These are phyloP conservation scores for Saposhnikovia divaricata DNA, from an alignment of 129 eudicot species.

Conservation along the genomic window DNA sequence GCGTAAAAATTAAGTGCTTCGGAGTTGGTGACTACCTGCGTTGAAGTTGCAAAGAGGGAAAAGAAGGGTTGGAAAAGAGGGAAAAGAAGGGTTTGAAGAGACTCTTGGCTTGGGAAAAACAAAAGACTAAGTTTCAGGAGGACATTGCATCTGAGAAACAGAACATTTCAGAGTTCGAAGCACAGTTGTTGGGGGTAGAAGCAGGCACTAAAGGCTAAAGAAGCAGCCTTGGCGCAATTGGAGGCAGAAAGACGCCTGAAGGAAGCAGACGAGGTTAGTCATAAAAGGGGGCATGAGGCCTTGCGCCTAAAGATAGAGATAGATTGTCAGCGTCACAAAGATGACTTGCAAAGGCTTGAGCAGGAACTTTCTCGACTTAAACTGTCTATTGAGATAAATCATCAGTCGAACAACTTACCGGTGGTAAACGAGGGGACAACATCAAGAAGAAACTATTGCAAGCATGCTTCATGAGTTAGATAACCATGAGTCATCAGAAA, in stretches of 20 bases:
- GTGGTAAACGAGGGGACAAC: constrained; percentile 25
- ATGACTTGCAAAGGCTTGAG: constrained; percentile 87
- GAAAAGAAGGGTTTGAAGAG: constrained; percentile 53
- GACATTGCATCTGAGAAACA: constrained; percentile 74
- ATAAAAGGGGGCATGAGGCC: constrained; percentile 78
- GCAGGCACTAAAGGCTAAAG: constrained; percentile 72
- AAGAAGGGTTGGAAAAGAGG: constrained; percentile 78
- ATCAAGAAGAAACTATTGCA: constrained; percentile 47
- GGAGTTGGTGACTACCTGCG: constrained; percentile 67
- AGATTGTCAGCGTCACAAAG: constrained; percentile 96
- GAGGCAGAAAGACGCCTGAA: constrained; percentile 83
- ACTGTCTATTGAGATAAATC: constrained; percentile 31
- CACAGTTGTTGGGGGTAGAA: constrained; percentile 50
- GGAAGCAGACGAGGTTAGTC: constrained; percentile 67
- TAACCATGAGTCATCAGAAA: constrained; percentile 41
- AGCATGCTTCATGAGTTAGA: constrained; percentile 55
- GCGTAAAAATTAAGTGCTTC: constrained; percentile 93
- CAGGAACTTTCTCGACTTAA: constrained; percentile 86
- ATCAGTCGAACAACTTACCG: constrained; percentile 20
- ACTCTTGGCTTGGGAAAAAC: constrained; percentile 94
- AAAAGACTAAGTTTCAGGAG: constrained; percentile 77
- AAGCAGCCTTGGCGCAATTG: constrained; percentile 46
- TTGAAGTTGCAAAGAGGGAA: constrained; percentile 92
- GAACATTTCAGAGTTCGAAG: constrained; percentile 55
- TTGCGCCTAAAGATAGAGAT: constrained; percentile 72